phyloP scores from a whole-genome alignment of 2,329 filamentous ascomycete genomes.

The Phaeosphaeriaceae sp. region DNA sequence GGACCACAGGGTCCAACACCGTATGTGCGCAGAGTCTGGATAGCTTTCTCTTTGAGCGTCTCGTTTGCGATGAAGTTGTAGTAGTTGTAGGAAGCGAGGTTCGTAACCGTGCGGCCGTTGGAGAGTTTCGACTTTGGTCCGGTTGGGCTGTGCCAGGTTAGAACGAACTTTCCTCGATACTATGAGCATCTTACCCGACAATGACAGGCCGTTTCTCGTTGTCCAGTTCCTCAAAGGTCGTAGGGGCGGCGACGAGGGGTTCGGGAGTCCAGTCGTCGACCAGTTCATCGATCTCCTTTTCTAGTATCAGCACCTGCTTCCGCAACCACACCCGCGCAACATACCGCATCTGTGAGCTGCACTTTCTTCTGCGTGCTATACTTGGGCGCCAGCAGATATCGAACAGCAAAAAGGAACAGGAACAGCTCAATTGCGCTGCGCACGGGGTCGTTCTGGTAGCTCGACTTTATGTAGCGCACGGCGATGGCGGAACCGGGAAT shows the following conservation, averaged over 20 bases:
- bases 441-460: slow-evolving; percentile 96
- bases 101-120: slow-evolving; percentile 89
- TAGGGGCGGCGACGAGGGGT: slow-evolving; percentile 80
- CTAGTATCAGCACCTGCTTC: slow-evolving; percentile 19
- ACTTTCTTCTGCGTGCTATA: slow-evolving; percentile 93
- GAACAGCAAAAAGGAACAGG: slow-evolving; percentile 92
- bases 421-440: slow-evolving; percentile 93
- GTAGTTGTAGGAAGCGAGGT: slow-evolving; percentile 95
- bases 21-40: slow-evolving; percentile 91
- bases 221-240: slow-evolving; percentile 78
- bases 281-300: slow-evolving; percentile 89
- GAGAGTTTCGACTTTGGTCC: slow-evolving; percentile 89
- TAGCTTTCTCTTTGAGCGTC: slow-evolving; percentile 90
- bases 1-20: slow-evolving; percentile 96
- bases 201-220: slow-evolving; percentile 87
- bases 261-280: slow-evolving; percentile 97
- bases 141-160: slow-evolving; percentile 68
- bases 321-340: slow-evolving; percentile 17
- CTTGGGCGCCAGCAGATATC: slow-evolving; percentile 88
- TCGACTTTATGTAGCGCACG: slow-evolving; percentile 93
- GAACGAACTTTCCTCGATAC: slow-evolving; percentile 5
- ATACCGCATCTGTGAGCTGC: slow-evolving; percentile 80
- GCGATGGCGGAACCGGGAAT: slow-evolving; percentile 94
- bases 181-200: slow-evolving; percentile 69
- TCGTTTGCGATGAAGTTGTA: slow-evolving; percentile 97